A percentile compares a stretch with the other conserved stretches of the same genome.
These are phyloP conservation scores for Boletellus deceptivus DNA, from an alignment of 1,284 basidiomycete genomes.

Conservation along the genomic window DNA sequence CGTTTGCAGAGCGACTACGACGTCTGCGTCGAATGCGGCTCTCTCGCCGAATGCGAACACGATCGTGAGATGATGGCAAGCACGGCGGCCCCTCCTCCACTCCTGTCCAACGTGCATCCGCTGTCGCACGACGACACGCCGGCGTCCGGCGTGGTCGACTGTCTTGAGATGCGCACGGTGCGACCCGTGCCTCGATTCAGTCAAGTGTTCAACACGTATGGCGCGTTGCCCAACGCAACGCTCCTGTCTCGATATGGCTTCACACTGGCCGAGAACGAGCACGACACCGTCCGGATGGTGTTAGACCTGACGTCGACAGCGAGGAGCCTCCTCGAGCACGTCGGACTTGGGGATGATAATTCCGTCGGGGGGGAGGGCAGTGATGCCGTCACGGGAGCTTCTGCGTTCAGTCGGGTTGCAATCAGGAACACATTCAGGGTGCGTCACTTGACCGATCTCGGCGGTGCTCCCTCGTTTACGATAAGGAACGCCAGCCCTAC, in stretches of 20 bases:
- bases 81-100: background rate
- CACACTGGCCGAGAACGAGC: constrained; percentile 33
- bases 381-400: constrained; percentile 17
- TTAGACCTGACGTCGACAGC: constrained; percentile 17
- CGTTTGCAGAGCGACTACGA: constrained; percentile 71
- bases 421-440: constrained; percentile 33
- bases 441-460: constrained; percentile 22
- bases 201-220: constrained; percentile 89
- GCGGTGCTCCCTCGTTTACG: constrained; percentile 23
- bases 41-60: constrained; percentile 69
- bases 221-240: constrained; percentile 36
- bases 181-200: constrained; percentile 46
- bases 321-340: constrained; percentile 10
- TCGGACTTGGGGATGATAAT: constrained; percentile 5
- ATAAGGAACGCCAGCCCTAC: constrained; percentile 16
- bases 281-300: constrained; percentile 31
- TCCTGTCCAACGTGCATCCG: constrained; percentile 7
- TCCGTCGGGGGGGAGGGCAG: background rate
- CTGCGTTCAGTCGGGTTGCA: constrained; percentile 6
- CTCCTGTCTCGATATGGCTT: constrained; percentile 38
- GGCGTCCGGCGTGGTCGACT: constrained; percentile 35
- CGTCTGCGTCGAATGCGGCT: constrained; percentile 82
- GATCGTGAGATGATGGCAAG: constrained; percentile 45
- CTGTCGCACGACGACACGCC: constrained; percentile 7
- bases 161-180: constrained; percentile 68